Evolutionary conservation across 1,284 basidiomycete genomes (phyloP).

Genomic region (Cryptococcus amylolentus): DNA sequence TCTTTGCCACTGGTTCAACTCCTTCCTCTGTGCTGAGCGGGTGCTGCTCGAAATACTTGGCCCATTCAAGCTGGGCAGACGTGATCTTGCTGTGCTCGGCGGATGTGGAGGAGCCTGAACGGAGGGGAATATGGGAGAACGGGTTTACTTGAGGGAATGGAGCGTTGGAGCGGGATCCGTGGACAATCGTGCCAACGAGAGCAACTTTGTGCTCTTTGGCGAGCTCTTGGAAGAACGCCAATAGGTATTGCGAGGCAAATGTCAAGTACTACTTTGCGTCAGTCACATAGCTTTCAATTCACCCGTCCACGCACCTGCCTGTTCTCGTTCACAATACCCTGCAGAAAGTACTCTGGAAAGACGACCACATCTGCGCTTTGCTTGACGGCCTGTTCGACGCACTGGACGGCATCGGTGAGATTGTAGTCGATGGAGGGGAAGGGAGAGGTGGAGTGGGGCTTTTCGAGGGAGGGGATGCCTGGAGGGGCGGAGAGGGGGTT

Average conservation of each 20-base stretch:
- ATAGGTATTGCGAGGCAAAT: conserved; percentile 31
- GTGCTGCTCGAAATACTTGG: conserved; percentile 25
- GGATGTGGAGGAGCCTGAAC: background rate
- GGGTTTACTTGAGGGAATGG: conserved; percentile 21
- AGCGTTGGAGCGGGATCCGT: conserved; percentile 17
- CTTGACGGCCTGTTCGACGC: conserved; percentile 24
- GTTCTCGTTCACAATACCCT: conserved; percentile 40
- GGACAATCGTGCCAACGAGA: conserved; percentile 43
- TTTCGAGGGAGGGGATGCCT: conserved; percentile 16
- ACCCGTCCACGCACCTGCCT: conserved; percentile 32
- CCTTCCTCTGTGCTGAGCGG: conserved; percentile 19
- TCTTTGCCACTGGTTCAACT: conserved; percentile 22
- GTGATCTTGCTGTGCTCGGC: conserved; percentile 7
- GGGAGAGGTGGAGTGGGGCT: conserved; percentile 17
- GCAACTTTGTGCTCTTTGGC: conserved; percentile 29
- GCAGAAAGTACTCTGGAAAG: conserved; percentile 50
- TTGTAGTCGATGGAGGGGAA: conserved; percentile 36
- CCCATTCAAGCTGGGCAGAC: conserved; percentile 27
- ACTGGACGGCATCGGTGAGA: conserved; percentile 19
- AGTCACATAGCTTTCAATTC: background rate
- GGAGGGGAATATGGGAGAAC: conserved; percentile 29
- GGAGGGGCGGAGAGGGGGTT: conserved; percentile 26
- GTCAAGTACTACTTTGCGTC: conserved; percentile 39
- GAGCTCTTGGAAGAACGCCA: conserved; percentile 23
- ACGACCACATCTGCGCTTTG: conserved; percentile 40